phyloP scores from a whole-genome alignment of 306 rosid species.

The Carpinus fangiana region DNA sequence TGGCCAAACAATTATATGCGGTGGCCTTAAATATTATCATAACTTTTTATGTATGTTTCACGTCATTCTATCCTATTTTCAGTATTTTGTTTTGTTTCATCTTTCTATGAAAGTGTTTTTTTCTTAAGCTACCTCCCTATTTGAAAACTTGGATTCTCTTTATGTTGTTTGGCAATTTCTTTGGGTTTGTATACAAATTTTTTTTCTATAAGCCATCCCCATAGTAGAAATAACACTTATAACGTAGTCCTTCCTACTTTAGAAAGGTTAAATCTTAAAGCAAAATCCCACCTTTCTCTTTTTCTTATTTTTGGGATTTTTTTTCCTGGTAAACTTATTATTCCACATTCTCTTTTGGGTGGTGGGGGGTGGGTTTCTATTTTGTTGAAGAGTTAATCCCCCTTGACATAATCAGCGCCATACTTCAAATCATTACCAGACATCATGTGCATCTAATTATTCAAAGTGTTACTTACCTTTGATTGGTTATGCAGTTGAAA shows the following conservation, averaged over 20 bases:
- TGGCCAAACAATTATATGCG: no score
- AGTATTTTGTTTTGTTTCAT: background rate
- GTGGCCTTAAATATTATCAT: no score
- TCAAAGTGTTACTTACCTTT: background rate
- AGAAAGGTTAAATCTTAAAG: background rate
- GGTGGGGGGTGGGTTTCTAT: no score
- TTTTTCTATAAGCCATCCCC: background rate
- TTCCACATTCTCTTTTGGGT: background rate
- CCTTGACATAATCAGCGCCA: background rate
- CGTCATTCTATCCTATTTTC: background rate
- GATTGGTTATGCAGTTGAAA: conserved; percentile 67
- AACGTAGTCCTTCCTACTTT: no score
- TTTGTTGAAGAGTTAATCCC: background rate
- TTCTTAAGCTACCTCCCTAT: background rate
- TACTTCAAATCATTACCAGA: background rate
- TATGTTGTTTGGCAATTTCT: no score
- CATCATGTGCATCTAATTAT: background rate
- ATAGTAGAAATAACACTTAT: background rate
- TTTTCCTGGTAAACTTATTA: background rate
- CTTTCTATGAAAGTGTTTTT: background rate
- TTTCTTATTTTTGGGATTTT: no score
- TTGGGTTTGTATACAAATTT: background rate
- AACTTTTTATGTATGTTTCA: background rate
- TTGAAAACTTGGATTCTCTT: no score
- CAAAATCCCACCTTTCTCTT: background rate